phyloP scores from a whole-genome alignment of 2,329 filamentous ascomycete species.

The Nothophaeocryptopus gaeumannii region DNA sequence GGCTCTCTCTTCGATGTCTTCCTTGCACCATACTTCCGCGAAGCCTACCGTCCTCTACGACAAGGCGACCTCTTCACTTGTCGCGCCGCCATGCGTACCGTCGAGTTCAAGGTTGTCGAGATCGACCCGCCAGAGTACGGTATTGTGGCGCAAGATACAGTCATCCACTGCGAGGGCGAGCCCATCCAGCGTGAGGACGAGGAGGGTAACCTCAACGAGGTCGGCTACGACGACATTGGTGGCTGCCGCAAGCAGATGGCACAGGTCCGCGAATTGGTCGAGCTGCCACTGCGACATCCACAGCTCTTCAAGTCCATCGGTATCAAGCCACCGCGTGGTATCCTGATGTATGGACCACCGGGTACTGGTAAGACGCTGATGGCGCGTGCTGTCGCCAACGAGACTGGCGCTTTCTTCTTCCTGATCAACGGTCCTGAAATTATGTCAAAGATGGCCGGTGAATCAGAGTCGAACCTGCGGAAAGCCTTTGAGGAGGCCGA shows the following conservation, averaged over 20 bases:
- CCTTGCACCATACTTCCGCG: slow-evolving; percentile 98
- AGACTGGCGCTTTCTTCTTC: slow-evolving; percentile 99
- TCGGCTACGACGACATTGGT: slow-evolving; percentile 98
- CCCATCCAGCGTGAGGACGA: slow-evolving; percentile 97
- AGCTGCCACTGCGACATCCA: slow-evolving; percentile 91
- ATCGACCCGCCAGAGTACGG: slow-evolving; percentile 98
- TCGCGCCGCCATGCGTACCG: slow-evolving; percentile 96
- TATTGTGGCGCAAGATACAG: slow-evolving; percentile 96
- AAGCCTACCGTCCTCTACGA: slow-evolving; percentile 94
- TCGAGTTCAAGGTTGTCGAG: slow-evolving; percentile 99
- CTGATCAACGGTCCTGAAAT: slow-evolving; percentile 98
- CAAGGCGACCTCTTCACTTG: slow-evolving; percentile 98
- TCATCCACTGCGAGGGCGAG: slow-evolving; percentile 98
- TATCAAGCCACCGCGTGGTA: slow-evolving; percentile 98
- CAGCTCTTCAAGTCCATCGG: slow-evolving; percentile 99
- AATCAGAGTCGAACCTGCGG: slow-evolving; percentile 95
- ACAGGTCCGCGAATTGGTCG: slow-evolving; percentile 97
- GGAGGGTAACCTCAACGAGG: slow-evolving; percentile 98
- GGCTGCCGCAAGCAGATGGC: slow-evolving; percentile 99
- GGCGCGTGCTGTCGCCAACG: slow-evolving; percentile 97
- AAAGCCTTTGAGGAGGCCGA: slow-evolving; percentile 99
- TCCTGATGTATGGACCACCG: slow-evolving; percentile 87
- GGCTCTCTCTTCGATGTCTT: slow-evolving; percentile 98
- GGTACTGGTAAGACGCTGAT: slow-evolving; percentile 99
- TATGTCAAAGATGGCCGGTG: slow-evolving; percentile 99